Evolutionary conservation across 2,329 filamentous ascomycete species (phyloP).

Genomic region (Colletotrichum truncatum): DNA sequence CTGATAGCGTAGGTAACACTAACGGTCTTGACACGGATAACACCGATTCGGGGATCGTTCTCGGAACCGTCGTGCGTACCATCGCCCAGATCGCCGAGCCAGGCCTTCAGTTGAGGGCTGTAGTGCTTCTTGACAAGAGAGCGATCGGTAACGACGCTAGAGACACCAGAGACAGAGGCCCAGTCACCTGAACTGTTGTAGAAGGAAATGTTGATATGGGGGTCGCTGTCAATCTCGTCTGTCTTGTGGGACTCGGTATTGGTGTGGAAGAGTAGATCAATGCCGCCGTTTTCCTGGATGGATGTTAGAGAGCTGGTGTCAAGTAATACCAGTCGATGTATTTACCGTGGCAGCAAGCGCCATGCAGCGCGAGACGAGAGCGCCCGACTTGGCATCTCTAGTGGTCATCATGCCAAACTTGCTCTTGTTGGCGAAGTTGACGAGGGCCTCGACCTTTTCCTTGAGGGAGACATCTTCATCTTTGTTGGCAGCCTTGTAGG

Average conservation of each 20-base stretch:
- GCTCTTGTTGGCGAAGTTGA: slow-evolving; percentile 73
- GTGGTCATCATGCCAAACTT: slow-evolving; percentile 95
- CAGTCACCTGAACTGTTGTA: slow-evolving; percentile 80
- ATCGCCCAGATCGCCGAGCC: slow-evolving; percentile 87
- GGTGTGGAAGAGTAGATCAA: slow-evolving; percentile 90
- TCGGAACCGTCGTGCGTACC: slow-evolving; percentile 84
- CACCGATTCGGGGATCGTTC: slow-evolving; percentile 81
- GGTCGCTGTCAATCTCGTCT: slow-evolving; percentile 77
- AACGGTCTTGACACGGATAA: slow-evolving; percentile 80
- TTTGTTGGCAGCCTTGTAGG: slow-evolving; percentile 79
- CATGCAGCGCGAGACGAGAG: slow-evolving; percentile 86
- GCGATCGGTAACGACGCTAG: slow-evolving; percentile 75
- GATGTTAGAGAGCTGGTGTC: not conserved
- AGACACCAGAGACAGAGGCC: slow-evolving; percentile 84
- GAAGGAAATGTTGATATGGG: slow-evolving; percentile 84
- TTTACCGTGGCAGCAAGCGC: slow-evolving; percentile 80
- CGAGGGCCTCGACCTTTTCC: slow-evolving; percentile 80
- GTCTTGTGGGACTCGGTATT: slow-evolving; percentile 93
- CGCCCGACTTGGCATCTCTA: slow-evolving; percentile 68
- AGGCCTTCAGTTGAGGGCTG: slow-evolving; percentile 77
- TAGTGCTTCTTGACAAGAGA: slow-evolving; percentile 79
- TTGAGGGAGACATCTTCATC: slow-evolving; percentile 71
- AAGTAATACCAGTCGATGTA: not conserved
- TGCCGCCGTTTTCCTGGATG: slow-evolving; percentile 75
- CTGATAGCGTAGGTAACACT: slow-evolving; percentile 78